These are phyloP conservation scores for Rhizopogon vinicolor DNA, from an alignment of 768 basidiomycete species.

Conservation along the genomic window DNA sequence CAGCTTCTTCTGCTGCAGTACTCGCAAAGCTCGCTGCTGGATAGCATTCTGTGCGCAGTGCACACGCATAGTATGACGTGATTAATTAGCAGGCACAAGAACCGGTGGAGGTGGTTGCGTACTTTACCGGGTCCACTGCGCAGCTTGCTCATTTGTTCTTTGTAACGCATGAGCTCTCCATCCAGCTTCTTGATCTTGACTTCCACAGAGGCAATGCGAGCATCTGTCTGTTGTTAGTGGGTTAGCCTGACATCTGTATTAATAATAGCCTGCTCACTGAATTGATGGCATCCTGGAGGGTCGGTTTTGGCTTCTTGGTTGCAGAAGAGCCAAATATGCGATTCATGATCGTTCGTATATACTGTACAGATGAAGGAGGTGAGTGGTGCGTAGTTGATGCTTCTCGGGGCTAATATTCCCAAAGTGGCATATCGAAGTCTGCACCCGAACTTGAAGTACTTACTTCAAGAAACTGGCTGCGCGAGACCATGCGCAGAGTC, in stretches of 20 bases:
- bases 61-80: neutral
- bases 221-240: constrained; percentile 62
- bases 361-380: neutral
- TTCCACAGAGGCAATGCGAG: constrained; percentile 82
- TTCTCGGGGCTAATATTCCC: neutral
- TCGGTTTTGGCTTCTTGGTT: constrained; percentile 79
- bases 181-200: constrained; percentile 97
- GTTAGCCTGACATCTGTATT: neutral
- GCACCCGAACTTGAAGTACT: no score
- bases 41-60: constrained; percentile 63
- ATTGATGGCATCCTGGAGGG: constrained; percentile 88
- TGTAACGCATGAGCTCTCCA: constrained; percentile 86
- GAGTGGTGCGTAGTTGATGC: neutral
- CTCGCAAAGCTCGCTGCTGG: constrained; percentile 89
- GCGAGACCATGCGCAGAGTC: no score
- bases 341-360: constrained; percentile 53
- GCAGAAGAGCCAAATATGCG: constrained; percentile 76
- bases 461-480: no score
- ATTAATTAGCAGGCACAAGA: neutral
- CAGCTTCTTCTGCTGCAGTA: constrained; percentile 93
- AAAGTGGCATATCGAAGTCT: neutral
- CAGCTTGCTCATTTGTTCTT: constrained; percentile 94
- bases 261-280: constrained; percentile 48
- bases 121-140: constrained; percentile 96
- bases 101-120: constrained; percentile 9